phyloP scores from a whole-genome alignment of 169 alveolate genomes.

The Eimeria maxima region DNA sequence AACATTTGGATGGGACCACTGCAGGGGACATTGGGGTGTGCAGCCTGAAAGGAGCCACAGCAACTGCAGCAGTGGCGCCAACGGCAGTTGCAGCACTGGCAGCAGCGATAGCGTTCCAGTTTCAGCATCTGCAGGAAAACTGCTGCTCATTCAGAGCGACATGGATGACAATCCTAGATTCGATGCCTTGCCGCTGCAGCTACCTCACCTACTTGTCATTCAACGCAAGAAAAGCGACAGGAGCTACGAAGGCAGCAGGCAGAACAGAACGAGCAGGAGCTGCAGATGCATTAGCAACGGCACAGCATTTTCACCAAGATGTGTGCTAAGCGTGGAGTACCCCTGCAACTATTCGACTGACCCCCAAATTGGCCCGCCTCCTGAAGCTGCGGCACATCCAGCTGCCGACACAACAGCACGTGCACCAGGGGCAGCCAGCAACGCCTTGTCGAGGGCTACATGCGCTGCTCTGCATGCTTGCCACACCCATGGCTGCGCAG shows the following conservation, averaged over 20 bases:
- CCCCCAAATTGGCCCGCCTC: background rate
- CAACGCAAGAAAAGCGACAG: background rate
- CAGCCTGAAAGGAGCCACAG: background rate
- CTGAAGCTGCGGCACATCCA: background rate
- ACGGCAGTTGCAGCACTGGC: background rate
- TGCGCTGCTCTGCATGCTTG: background rate
- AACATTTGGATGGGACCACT: background rate
- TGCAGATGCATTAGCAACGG: background rate
- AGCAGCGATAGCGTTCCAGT: background rate
- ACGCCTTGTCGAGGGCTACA: background rate
- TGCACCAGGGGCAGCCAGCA: constrained; percentile 18
- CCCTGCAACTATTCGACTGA: background rate
- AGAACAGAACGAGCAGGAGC: background rate
- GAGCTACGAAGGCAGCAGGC: constrained; percentile 9
- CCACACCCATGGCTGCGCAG: background rate
- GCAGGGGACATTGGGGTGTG: background rate
- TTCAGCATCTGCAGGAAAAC: background rate
- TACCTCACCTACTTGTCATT: constrained; percentile 26
- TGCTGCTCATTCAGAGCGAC: background rate
- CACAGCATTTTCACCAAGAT: background rate
- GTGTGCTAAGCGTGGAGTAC: background rate
- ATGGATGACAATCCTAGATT: background rate
- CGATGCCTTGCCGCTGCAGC: background rate
- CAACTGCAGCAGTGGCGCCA: background rate
- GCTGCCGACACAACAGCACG: background rate